phyloP scores from a whole-genome alignment of 169 alveolate species.

The Cryptosporidium xiaoi region DNA sequence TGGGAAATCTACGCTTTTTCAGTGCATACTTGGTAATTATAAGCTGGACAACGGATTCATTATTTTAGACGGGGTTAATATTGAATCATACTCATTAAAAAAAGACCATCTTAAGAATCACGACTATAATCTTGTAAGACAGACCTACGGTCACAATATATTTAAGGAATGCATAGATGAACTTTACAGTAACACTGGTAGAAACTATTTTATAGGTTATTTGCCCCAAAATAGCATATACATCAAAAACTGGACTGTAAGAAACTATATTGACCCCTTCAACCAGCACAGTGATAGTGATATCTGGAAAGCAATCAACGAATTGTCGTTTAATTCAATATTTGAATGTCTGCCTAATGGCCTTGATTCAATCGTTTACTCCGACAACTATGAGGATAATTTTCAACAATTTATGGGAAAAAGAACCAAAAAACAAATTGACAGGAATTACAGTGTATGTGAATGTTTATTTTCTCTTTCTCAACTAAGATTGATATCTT shows the following conservation, averaged over 20 bases:
- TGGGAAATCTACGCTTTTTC: conserved; percentile 69
- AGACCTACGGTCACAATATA: conserved; percentile 8
- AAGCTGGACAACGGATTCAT: conserved; percentile 51
- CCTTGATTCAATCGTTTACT: conserved; percentile 33
- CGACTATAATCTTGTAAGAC: not conserved
- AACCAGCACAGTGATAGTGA: conserved; percentile 24
- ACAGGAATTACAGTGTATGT: not conserved
- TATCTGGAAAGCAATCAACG: conserved; percentile 49
- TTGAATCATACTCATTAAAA: not conserved
- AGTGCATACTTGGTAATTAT: conserved; percentile 64
- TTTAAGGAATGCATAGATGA: not conserved
- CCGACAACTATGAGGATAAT: conserved; percentile 25
- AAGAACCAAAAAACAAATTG: not conserved
- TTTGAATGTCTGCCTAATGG: conserved; percentile 48
- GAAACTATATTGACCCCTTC: conserved; percentile 67
- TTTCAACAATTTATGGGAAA: not conserved
- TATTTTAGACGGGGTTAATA: conserved; percentile 15
- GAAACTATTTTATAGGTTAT: conserved; percentile 28
- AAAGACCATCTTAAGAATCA: not conserved
- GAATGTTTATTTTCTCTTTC: conserved; percentile 34
- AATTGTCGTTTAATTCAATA: conserved; percentile 25
- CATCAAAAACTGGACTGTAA: conserved; percentile 60
- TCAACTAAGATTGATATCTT: conserved; percentile 37
- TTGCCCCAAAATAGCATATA: conserved; percentile 56
- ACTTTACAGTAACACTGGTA: not conserved